phyloP scores from a whole-genome alignment of 78 protist genomes.

The Thecamonas trahens region DNA sequence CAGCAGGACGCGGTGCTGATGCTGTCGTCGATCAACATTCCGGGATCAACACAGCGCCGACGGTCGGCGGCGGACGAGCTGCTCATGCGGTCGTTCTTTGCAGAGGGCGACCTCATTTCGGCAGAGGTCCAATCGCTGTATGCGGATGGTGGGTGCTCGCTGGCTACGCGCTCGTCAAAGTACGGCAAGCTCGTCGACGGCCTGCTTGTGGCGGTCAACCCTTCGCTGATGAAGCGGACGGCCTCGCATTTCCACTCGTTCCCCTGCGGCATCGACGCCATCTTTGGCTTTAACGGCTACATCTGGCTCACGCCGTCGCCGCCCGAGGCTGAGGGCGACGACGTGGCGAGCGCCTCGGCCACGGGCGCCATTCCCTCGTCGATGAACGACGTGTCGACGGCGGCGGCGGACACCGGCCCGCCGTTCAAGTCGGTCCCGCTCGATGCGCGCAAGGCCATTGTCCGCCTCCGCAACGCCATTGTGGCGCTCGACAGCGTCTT shows the following conservation, averaged over 20 bases:
- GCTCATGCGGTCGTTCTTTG: constrained; percentile 70
- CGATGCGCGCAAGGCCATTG: not conserved
- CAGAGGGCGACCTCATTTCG: constrained; percentile 71
- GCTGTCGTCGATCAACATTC: constrained; percentile 71
- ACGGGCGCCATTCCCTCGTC: too few species aligned
- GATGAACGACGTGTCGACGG: not conserved
- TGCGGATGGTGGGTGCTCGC: constrained; percentile 51
- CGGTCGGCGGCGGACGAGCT: constrained; percentile 65
- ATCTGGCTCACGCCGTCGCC: constrained; percentile 36
- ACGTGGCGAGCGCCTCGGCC: too few species aligned
- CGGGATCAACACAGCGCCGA: constrained; percentile 70
- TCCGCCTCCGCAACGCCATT: constrained; percentile 12
- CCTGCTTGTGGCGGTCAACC: constrained; percentile 34
- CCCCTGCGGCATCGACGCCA: constrained; percentile 62
- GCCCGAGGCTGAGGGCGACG: not conserved
- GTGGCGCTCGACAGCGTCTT: constrained; percentile 2
- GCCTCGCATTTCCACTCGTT: constrained; percentile 39
- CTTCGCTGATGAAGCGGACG: constrained; percentile 47
- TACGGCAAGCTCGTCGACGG: constrained; percentile 60
- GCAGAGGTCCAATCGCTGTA: constrained; percentile 70
- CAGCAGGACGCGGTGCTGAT: constrained; percentile 49
- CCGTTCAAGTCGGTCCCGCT: not conserved
- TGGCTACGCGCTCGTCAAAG: constrained; percentile 65
- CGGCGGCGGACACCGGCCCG: not conserved
- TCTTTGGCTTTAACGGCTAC: constrained; percentile 78